Base-by-base conservation (phyloP, 2,329 filamentous ascomycete species). In the Elsinoe ampelina region DNA sequence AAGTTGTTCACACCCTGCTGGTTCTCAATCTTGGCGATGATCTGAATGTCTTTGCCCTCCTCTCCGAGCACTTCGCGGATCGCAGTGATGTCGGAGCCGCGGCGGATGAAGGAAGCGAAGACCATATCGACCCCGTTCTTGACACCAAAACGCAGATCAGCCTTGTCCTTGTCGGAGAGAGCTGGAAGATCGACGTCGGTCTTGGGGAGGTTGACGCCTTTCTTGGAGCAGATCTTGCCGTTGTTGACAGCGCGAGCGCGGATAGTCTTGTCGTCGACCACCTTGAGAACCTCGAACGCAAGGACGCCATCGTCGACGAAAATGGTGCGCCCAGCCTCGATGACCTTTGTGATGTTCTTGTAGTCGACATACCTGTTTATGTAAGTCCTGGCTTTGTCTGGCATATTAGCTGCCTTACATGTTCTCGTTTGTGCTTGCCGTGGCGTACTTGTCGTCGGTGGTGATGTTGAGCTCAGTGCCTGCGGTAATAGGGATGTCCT, bases 21-120 rank as follows among this genome's bases (percentile, higher is more conserved):
- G 81, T 98, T 98, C 83, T 98, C 93, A 66, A 98, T 95, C 86
- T 98, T 98, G 82, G 93, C 87, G 72, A 98, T 97, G 77, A 98
- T 95, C 80, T 98, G 92, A 69, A 98, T 96, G 73, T 95, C 85
- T 77, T 87, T 89, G 74, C 93, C 93, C 43, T 95, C 87, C 69
- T 89, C 82, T 61, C 93, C 93, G 54, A 98, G 84, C 61, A 97
- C 86, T 63, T 86, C 81, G 64, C 93, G 92, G 73, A 98, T 98
- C 68, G 91, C 84, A 65, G 80, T 82, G 78, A 98, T 95, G 73
- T 98, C 93, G 71, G 90, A 86, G 59, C 87, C 92, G 60, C 87
- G 87, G 66, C 93, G 92, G 74, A 98, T 98, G 73, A 98, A 98
- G 0, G 91, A 96, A 61, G 93, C 93, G 71, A 98, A 98, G 67